Evolutionary conservation across 1,284 basidiomycete species (phyloP).

Genomic region (Ceratobasidium sp.): DNA sequence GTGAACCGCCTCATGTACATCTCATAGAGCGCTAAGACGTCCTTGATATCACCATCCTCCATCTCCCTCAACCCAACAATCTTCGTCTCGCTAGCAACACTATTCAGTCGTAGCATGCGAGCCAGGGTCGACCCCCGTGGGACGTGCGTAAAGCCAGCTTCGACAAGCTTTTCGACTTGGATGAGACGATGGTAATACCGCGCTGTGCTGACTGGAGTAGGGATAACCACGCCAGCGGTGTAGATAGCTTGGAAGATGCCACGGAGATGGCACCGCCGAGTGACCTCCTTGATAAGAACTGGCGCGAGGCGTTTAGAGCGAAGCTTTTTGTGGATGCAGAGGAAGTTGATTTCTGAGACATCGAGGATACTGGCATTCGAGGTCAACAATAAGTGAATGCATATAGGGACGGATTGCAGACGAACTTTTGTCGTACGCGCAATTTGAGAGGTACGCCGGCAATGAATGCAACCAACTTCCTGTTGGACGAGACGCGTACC

Average conservation of each 20-base stretch:
- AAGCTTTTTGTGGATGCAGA: conserved; percentile 98
- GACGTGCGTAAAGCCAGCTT: conserved; percentile 90
- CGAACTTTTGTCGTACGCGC: conserved; percentile 82
- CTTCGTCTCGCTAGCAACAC: conserved; percentile 61
- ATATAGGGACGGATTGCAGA: conserved; percentile 40
- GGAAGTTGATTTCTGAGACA: conserved; percentile 95
- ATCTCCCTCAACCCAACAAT: conserved; percentile 84
- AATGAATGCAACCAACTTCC: conserved; percentile 98
- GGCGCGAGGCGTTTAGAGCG: conserved; percentile 96
- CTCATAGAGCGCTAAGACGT: conserved; percentile 79
- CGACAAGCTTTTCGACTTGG: conserved; percentile 92
- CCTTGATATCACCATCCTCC: conserved; percentile 78
- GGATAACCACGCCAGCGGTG: conserved; percentile 90
- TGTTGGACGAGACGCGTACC: conserved; percentile 88
- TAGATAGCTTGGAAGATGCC: conserved; percentile 98
- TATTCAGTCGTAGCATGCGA: conserved; percentile 81
- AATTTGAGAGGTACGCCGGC: conserved; percentile 91
- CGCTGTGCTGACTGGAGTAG: conserved; percentile 79
- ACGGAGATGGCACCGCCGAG: conserved; percentile 88
- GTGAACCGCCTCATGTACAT: conserved; percentile 89
- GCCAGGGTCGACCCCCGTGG: conserved; percentile 87
- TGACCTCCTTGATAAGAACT: conserved; percentile 98
- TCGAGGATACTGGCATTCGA: conserved; percentile 66
- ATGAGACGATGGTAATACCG: conserved; percentile 95
- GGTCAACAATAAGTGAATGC: not conserved